Evolutionary conservation across 2,329 filamentous ascomycete genomes (phyloP), one percentile per base, ranked within the genome.

Genomic region (Verticillium zaregamsianum): DNA sequence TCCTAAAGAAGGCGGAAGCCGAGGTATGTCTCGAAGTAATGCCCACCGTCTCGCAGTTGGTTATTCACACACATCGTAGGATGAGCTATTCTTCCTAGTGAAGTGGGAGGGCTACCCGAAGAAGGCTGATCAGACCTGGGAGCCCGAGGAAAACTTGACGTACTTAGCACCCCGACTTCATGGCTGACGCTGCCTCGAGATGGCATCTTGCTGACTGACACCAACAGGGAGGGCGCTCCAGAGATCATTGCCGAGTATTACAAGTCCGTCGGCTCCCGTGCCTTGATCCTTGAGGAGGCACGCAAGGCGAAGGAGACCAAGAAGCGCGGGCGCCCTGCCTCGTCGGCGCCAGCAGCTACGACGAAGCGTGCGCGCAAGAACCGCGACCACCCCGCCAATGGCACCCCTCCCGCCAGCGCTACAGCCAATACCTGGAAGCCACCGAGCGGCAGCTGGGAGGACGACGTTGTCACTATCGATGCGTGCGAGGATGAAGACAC

Each of bases 81-180:
- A 83, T 23, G 71, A 73, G 5, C 69, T 87, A 0, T 80, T 82
- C 56, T 93, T 90, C 69, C 82, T 89, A 59, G 90, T 95, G 39
- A 93, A 94, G 69, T 95, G 91, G 91, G 86, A 91, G 66, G 91
- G 91, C 3, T 95, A 89, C 64, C 85, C 90, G 0, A 84, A 87
- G 64, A 86, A 87, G 64, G 73, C 78, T 0, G 91, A 95, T 66
- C 76, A 85, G 69, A 95, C 91, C 0, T 94, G 90, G 91, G 91
- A 95, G 71, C 88, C 90, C 0, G 88, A 91, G 68, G 85, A 86
- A 12, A 93, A 93, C 67, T 77, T 92, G 63, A 74, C 67, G 85
- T 87, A 74, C 63, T 81, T 60, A 66, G 14, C 32, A 17, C 56
- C 7, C 55, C 33, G n/a, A 8, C n/a, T 11, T 7, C 28, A 2